Evolutionary conservation across 768 basidiomycete genomes (phyloP), one percentile per base, ranked within the genome.

Genomic region (Termitomyces sp.): DNA sequence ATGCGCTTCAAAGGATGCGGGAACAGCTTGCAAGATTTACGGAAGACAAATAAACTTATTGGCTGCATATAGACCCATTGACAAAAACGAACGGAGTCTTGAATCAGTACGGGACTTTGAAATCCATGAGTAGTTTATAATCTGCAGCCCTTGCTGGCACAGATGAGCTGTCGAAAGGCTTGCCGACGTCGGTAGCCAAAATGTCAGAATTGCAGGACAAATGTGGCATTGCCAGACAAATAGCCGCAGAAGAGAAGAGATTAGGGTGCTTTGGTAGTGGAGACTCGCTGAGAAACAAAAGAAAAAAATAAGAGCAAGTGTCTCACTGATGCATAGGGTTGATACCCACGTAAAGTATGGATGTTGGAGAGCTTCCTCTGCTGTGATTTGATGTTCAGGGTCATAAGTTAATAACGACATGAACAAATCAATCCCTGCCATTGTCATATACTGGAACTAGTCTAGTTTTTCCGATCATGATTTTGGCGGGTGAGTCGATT

Each of bases 241-340:
- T 64, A 94, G 97, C 97, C 26, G 90, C 85, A 38, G 92, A 95
- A 32, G 97, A 97, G 73, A 99, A 98, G 58, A 98, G 75, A 67
- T 96, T 94, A 16, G 94, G 92, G 69, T 98, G 95, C 68, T 99
- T 98, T 0, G 97, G 97, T 38, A 92, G 73, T 0, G 97, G 97
- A 0, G 93, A 88, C 73, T 98, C 97, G 5, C 94, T 97, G 6
- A 36, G 22, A 32, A 13, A 36, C n/a, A n/a, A n/a, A n/a, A n/a
- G n/a, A 1, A 14, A 46, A 58, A 49, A 55, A 32, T 58, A 30
- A 52, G 38, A 40, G 16, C 53, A 9, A 28, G 26, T 8, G 33
- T 30, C 45, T 6, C 10, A 20, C 13, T 12, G 0, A 20, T 9
- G 36, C 1, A 28, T 9, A 28, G 10, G 14, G 33, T 30, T 3